Base-by-base conservation (phyloP, 2,329 filamentous ascomycete species). In the Bipolaris cookei region DNA sequence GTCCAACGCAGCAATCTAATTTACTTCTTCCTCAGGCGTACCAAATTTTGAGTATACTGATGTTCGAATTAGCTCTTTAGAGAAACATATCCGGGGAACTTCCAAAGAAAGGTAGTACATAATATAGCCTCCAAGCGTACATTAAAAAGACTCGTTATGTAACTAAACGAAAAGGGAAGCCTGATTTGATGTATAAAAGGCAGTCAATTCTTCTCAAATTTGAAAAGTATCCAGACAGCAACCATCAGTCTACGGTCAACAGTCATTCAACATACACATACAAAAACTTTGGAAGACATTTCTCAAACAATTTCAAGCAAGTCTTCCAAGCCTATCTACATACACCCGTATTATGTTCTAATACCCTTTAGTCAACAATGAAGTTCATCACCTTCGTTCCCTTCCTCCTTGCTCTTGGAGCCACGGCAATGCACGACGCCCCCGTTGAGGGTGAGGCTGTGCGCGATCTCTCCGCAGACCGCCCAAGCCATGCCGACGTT, bases 371-470 rank as follows among this genome's bases (percentile, higher is more conserved):
- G 48, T 43, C 25, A 42, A 51, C 21, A 51, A 51, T 51, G 48
- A 51, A 51, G 48, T 51, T 51, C 20, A 8, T 42, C 48, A 43
- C 48, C n/a, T 51, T 51, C 30, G 38, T 32, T 14, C 48, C 48
- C 38, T 43, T 44, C 37, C 48, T 51, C 28, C 28, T 51, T 51
- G 48, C 48, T 8, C 20, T 51, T 28, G 48, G 48, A 43, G 48
- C 38, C 30, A 25, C n/a, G n/a, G 25, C 38, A 10, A 10, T 4
- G 28, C 48, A 11, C 4, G 7, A 13, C 11, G 48, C 48, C 38
- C 48, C 48, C 48, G 20, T 25, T 44, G 48, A 35, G n/a, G 48
- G 37, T 6, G 48, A 51, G 48, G 38, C 48, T 42, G 48, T 51
- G 25, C 48, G n/a, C 38, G 38, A 51, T 51, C 48, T 51, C 23